These are phyloP conservation scores for Saprolegnia parasitica DNA, from an alignment of 352 stramenopile species.

Conservation along the genomic window DNA sequence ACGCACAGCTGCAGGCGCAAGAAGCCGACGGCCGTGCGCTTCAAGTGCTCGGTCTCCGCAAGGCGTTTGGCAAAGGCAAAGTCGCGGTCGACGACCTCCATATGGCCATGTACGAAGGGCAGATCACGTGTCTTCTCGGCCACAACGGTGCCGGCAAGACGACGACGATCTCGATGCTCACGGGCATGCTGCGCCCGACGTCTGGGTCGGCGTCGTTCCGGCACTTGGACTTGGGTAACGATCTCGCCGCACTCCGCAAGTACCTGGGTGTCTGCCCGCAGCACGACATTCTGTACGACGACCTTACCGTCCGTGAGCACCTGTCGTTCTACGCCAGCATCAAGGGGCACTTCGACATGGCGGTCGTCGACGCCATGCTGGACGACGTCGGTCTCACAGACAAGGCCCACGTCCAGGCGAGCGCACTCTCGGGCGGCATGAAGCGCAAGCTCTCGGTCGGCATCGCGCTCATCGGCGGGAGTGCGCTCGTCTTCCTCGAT, in stretches of 20 bases:
- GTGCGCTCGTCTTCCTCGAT: constrained; percentile 68
- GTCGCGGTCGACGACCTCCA: constrained; percentile 82
- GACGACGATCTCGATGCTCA: constrained; percentile 33
- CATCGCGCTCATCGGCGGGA: constrained; percentile 83
- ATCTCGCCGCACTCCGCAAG: constrained; percentile 62
- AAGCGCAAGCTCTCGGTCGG: constrained; percentile 89
- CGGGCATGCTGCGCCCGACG: constrained; percentile 29
- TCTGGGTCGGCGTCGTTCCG: constrained; percentile 9
- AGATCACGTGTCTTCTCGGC: constrained; percentile 33
- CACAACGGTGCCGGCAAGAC: constrained; percentile 35
- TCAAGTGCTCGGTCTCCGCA: constrained; percentile 54
- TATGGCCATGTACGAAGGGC: constrained; percentile 66
- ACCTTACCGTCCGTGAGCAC: constrained; percentile 74
- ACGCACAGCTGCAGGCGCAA: constrained; percentile 39
- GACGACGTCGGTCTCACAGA: constrained; percentile 61
- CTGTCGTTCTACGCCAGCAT: constrained; percentile 64
- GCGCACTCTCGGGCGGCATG: constrained; percentile 80
- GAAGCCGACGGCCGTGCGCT: constrained; percentile 52
- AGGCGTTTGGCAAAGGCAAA: constrained; percentile 77
- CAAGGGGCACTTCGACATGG: constrained; percentile 43
- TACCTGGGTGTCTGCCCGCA: constrained; percentile 79
- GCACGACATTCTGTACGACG: constrained; percentile 71
- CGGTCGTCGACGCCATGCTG: constrained; percentile 41
- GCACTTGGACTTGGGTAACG: constrained; percentile 1
- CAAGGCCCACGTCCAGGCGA: constrained; percentile 50